Evolutionary conservation across 805 yeast genomes (phyloP).

Genomic region (Metschnikowia lochheadii): DNA sequence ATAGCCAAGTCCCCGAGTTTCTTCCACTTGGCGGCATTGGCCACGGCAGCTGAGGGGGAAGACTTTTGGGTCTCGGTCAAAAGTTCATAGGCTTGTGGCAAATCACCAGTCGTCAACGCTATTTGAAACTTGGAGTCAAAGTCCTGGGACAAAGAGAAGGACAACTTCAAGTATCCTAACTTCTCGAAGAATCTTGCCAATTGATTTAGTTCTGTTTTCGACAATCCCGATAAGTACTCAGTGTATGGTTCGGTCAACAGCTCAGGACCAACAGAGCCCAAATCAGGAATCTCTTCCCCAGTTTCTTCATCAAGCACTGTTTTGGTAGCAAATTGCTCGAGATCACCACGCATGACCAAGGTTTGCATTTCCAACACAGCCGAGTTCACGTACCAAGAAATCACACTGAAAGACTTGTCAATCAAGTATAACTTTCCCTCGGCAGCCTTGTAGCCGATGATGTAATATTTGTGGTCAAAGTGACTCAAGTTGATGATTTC

Average conservation of each 20-base stretch:
- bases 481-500: constrained; percentile 89
- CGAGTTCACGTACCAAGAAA: constrained; percentile 75
- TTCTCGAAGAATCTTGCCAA: constrained; percentile 91
- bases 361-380: constrained; percentile 95
- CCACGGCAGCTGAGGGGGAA: constrained; percentile 44
- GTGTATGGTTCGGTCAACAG: constrained; percentile 51
- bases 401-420: constrained; percentile 83
- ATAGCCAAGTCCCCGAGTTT: constrained; percentile 85
- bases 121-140: constrained; percentile 88
- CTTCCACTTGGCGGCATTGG: constrained; percentile 67
- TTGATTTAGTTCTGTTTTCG: constrained; percentile 64
- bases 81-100: constrained; percentile 62
- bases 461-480: constrained; percentile 80
- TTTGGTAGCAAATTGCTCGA: constrained; percentile 54
- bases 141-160: constrained; percentile 79
- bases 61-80: constrained; percentile 32
- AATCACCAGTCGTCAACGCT: constrained; percentile 71
- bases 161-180: constrained; percentile 82
- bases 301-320: constrained; percentile 32
- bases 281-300: constrained; percentile 37
- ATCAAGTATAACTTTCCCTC: constrained; percentile 87
- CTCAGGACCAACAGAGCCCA: constrained; percentile 46
- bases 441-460: constrained; percentile 79
- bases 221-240: constrained; percentile 51
- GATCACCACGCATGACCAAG: constrained; percentile 88